These are phyloP conservation scores for Podospora bellae-mahoneyi DNA, from an alignment of 495 filamentous ascomycete species.

Conservation along the genomic window DNA sequence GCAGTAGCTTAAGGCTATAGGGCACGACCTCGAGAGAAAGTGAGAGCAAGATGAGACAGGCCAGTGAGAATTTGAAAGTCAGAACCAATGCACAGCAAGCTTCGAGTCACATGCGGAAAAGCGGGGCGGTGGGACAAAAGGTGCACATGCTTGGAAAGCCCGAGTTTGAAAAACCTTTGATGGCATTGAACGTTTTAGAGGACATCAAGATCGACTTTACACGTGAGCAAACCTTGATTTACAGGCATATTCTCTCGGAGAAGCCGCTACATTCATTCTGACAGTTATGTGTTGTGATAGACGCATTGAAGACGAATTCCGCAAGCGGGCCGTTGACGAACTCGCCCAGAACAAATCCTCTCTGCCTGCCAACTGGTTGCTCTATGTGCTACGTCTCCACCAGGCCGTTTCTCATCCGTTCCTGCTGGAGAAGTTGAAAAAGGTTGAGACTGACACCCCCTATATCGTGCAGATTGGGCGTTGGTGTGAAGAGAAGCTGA, in stretches of 20 bases:
- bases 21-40: too few relatives aligned
- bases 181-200: background rate
- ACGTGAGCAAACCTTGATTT: background rate
- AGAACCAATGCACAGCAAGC: too few relatives aligned
- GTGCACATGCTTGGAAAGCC: too few relatives aligned
- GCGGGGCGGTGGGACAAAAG: too few relatives aligned
- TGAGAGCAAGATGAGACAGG: too few relatives aligned
- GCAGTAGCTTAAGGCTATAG: too few relatives aligned
- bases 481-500: background rate
- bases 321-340: background rate
- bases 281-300: background rate
- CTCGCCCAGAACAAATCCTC: background rate
- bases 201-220: background rate
- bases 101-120: too few relatives aligned
- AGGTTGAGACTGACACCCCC: background rate
- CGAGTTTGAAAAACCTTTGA: too few relatives aligned
- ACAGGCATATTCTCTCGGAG: background rate
- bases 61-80: too few relatives aligned
- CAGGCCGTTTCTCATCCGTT: background rate
- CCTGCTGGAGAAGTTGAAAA: background rate
- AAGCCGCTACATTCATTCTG: background rate
- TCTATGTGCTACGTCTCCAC: background rate
- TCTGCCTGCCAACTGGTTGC: background rate
- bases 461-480: background rate
- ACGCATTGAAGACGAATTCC: background rate